phyloP scores from a whole-genome alignment of 2,329 filamentous ascomycete species.

The Dendryphion nanum region DNA sequence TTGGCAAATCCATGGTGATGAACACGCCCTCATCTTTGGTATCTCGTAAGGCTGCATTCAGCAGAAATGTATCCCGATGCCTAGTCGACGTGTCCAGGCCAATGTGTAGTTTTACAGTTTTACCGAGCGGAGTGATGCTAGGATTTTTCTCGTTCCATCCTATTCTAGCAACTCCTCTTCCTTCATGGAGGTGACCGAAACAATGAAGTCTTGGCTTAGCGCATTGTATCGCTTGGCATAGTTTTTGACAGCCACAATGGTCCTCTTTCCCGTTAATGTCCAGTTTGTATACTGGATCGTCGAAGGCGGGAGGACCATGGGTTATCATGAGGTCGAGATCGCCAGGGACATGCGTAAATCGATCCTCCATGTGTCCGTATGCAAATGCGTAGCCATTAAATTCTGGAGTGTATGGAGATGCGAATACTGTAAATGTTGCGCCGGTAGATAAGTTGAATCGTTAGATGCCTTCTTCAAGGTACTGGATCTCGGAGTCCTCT shows the following conservation, averaged over 20 bases:
- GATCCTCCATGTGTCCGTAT: constrained; percentile 9
- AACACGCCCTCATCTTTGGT: too few relatives aligned
- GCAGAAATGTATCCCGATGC: too few relatives aligned
- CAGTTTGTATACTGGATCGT: not conserved
- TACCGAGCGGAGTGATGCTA: too few relatives aligned
- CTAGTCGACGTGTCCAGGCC: too few relatives aligned
- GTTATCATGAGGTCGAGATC: constrained; percentile 2
- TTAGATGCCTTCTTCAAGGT: constrained; percentile 51
- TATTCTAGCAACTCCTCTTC: not conserved
- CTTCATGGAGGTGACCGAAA: constrained; percentile 2
- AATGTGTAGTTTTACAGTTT: too few relatives aligned
- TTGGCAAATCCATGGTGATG: too few relatives aligned
- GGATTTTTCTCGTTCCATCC: too few relatives aligned
- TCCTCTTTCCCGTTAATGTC: constrained; percentile 3
- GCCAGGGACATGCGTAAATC: constrained; percentile 7
- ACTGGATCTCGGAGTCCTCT: constrained; percentile 48
- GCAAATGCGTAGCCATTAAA: constrained; percentile 11
- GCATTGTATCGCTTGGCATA: not conserved
- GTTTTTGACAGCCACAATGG: constrained; percentile 6
- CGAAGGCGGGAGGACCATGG: constrained; percentile 1
- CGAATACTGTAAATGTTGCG: constrained; percentile 21
- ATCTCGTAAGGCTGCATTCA: too few relatives aligned
- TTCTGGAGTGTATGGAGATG: constrained; percentile 3
- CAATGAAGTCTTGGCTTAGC: not conserved
- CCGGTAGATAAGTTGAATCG: constrained; percentile 46